phyloP scores from a whole-genome alignment of 208 protist genomes.

The Balamuthia mandrillaris region DNA sequence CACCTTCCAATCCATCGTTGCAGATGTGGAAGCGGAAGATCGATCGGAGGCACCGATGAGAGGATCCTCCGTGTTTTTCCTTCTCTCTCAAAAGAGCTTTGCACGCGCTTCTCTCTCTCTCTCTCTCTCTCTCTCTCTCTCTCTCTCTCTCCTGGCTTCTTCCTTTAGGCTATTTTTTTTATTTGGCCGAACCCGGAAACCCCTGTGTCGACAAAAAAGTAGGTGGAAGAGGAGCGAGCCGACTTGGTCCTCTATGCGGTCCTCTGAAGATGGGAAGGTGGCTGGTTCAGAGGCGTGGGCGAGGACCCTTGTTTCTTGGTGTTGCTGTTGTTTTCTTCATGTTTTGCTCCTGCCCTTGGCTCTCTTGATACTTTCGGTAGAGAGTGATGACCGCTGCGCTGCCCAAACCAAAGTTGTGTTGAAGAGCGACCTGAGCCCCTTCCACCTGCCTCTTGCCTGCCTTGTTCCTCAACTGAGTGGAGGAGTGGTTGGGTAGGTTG shows the following conservation, averaged over 20 bases:
- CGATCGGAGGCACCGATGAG: too few relatives aligned
- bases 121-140: background rate
- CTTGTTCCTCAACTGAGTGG: too few relatives aligned
- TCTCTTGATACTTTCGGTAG: background rate
- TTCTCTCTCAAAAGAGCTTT: too few relatives aligned
- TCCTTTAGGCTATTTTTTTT: background rate
- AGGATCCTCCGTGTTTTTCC: too few relatives aligned
- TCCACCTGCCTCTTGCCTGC: conserved; percentile 41
- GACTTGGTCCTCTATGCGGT: background rate
- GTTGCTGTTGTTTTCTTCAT: background rate
- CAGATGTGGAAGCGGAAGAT: too few relatives aligned
- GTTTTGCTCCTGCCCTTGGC: background rate
- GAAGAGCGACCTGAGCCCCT: conserved; percentile 7
- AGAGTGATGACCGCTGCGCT: background rate
- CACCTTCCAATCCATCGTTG: too few relatives aligned
- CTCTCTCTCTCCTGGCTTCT: background rate
- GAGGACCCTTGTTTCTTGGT: background rate
- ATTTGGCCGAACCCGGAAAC: background rate
- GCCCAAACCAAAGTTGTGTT: conserved; percentile 55
- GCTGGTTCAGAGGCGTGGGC: background rate
- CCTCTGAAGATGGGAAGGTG: background rate
- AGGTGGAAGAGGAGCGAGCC: too few relatives aligned
- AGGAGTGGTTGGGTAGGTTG: too few relatives aligned
- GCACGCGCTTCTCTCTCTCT: too few relatives aligned
- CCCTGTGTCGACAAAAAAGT: too few relatives aligned